Percentiles rank a stretch among this genome's conserved stretches.
These are phyloP conservation scores for Excoecaria cochinchinensis DNA, from an alignment of 345 rosid species.

Conservation along the genomic window DNA sequence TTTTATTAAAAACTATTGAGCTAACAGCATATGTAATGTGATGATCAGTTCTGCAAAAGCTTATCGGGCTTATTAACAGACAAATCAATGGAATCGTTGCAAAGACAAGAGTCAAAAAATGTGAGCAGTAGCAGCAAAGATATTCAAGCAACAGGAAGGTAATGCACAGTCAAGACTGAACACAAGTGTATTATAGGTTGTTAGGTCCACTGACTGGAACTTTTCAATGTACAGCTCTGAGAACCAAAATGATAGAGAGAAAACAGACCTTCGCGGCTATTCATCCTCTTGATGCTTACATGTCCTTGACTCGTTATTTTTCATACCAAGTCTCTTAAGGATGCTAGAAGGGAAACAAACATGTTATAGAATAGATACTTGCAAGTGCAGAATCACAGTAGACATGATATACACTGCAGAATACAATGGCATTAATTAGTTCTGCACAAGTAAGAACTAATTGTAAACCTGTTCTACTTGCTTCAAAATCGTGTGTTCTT, in stretches of 20 bases:
- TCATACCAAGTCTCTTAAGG: background rate
- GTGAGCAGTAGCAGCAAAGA: slow-evolving; percentile 14
- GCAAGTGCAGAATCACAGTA: background rate
- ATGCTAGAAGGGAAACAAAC: background rate
- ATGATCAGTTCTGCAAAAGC: slow-evolving; percentile 72
- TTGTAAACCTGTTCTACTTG: slow-evolving; percentile 4
- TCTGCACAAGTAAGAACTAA: background rate
- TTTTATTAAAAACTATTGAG: slow-evolving; percentile 9
- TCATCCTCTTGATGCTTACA: slow-evolving; percentile 30
- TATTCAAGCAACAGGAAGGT: slow-evolving; percentile 36
- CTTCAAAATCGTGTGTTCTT: background rate
- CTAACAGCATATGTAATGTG: slow-evolving; percentile 6
- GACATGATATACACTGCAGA: background rate
- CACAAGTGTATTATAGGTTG: slow-evolving; percentile 1
- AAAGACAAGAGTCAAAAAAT: slow-evolving; percentile 24
- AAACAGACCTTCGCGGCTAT: slow-evolving; percentile 23
- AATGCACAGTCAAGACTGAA: slow-evolving; percentile 1
- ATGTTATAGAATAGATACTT: background rate
- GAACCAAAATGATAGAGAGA: slow-evolving; percentile 14
- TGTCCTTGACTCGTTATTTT: background rate
- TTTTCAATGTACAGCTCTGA: slow-evolving; percentile 36
- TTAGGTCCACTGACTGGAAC: slow-evolving; percentile 12
- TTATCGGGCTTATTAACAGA: slow-evolving; percentile 59
- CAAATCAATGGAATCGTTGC: slow-evolving; percentile 34
- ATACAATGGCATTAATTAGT: background rate